Evolutionary conservation across 768 basidiomycete genomes (phyloP), one percentile per base, ranked within the genome.

Genomic region (Coprinopsis sp.): DNA sequence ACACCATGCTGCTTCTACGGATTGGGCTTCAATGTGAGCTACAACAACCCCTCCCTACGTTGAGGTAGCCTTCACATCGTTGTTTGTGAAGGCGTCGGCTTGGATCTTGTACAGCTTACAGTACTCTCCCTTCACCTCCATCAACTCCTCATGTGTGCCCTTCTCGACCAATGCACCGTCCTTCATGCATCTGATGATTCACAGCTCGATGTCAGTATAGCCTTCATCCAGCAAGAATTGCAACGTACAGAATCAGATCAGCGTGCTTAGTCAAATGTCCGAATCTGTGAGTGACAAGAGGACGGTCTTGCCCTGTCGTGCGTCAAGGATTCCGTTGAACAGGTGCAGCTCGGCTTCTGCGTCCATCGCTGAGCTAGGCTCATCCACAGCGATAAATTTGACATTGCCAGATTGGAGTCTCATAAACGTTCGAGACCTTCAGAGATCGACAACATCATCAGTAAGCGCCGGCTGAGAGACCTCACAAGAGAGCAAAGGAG

Each of bases 261-360:
- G 78, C 80, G 12, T 70, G 55, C 40, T 66, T 70, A 0, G 69
- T 74, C 13, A 80, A 62, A 44, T 74, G 68, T 1, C 71, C 71
- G 47, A 79, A 78, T 2, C 76, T 67, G 53, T 84, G 81, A 0
- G 76, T 77, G 6, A 81, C 76, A 79, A 69, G 11, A 84, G 61
- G 60, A 77, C 67, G 1, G 79, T 82, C 60, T 74, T 79, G 1
- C 73, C 77, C 11, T 61, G 54, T 4, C 73, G 65, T 22, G 57
- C 51, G 1, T 56, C 52, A 3, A 64, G 60, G 27, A 81, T 57
- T 8, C 62, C 60, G 13, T 66, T 52, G 43, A 80, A 69, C 10
- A 82, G 62, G 1, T 70, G 61, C 12, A 65, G 68, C 56, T 84
- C 82, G 0, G 69, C 74, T 34, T 73, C 60, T 7, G 82, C 71